A percentile compares a stretch with the other conserved stretches of the same genome.
Evolutionary conservation across 495 filamentous ascomycete genomes (phyloP).

Genomic region (Aspergillus heteromorphus): DNA sequence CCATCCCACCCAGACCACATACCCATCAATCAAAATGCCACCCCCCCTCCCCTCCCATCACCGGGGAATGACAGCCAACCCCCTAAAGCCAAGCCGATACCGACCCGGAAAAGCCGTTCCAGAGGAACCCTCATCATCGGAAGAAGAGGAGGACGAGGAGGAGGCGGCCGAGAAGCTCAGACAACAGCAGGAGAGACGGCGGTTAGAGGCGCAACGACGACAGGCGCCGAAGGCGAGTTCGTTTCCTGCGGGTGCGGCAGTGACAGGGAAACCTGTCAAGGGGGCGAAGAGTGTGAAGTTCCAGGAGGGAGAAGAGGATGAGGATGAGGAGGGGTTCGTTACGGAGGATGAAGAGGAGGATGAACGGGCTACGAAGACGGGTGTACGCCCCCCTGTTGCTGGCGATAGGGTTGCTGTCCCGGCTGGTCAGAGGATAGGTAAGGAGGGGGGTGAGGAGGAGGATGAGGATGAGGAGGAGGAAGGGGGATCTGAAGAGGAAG

Average conservation of each 20-base stretch:
- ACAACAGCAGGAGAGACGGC: conserved; percentile 33
- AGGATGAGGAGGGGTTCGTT: conserved; percentile 70
- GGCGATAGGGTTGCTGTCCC: conserved; percentile 1
- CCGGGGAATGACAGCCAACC: conserved; percentile 95
- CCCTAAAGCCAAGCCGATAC: conserved; percentile 68
- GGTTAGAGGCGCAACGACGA: conserved; percentile 26
- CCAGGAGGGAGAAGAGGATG: conserved; percentile 35
- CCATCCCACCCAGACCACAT: too few species aligned
- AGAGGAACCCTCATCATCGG: conserved; percentile 59
- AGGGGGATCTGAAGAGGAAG: conserved; percentile 45
- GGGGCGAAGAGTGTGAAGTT: conserved; percentile 23
- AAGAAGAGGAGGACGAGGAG: conserved; percentile 54
- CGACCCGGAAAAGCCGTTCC: conserved; percentile 77
- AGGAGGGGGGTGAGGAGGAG: conserved; percentile 57
- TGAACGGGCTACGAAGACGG: conserved; percentile 36
- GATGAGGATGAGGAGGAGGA: conserved; percentile 41
- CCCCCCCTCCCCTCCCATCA: conserved; percentile 40
- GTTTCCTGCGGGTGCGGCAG: conserved; percentile 40
- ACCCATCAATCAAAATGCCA: conserved; percentile 54
- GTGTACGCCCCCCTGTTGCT: conserved; percentile 12
- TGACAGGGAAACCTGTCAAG: conserved; percentile 29
- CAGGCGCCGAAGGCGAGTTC: conserved; percentile 62
- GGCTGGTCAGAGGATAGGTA: conserved; percentile 42
- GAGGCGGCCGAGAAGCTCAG: conserved; percentile 35
- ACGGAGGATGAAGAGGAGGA: conserved; percentile 64